Evolutionary conservation across 2,329 filamentous ascomycete species (phyloP).

Genomic region (Aspergillus alliaceus): DNA sequence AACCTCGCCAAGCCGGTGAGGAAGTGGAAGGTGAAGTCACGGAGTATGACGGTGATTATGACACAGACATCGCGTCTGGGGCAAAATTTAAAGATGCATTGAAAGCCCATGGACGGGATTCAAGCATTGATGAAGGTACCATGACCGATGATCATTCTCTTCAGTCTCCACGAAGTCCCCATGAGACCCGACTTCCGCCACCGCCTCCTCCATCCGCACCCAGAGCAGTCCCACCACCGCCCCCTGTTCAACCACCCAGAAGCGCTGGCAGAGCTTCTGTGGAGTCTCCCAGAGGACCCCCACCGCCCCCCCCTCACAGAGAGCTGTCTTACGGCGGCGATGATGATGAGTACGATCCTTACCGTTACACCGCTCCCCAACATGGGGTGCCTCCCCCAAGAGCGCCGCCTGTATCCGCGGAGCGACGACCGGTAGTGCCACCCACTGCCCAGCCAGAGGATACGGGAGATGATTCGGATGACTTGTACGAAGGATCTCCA

Average conservation of each 20-base stretch:
- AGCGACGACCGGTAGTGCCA: conserved; percentile 18
- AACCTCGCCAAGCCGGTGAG: conserved; percentile 51
- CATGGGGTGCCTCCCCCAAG: conserved; percentile 29
- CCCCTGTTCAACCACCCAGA: conserved; percentile 61
- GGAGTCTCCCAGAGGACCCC: conserved; percentile 33
- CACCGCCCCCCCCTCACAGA: conserved; percentile 43
- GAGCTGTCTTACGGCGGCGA: conserved; percentile 52
- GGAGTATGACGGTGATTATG: conserved; percentile 96
- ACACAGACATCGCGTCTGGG: conserved; percentile 93
- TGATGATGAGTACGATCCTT: conserved; percentile 54
- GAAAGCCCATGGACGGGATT: conserved; percentile 75
- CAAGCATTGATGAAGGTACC: conserved; percentile 70
- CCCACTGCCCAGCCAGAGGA: conserved; percentile 26
- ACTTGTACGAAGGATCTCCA: conserved; percentile 48
- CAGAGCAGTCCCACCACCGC: conserved; percentile 63
- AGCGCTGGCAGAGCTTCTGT: conserved; percentile 35
- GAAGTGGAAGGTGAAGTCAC: conserved; percentile 78
- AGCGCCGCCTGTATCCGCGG: conserved; percentile 22
- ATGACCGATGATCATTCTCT: conserved; percentile 55
- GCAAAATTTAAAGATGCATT: conserved; percentile 92
- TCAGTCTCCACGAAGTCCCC: conserved; percentile 46
- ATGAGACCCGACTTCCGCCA: conserved; percentile 41
- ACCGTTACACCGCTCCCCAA: conserved; percentile 49
- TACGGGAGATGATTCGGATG: conserved; percentile 42
- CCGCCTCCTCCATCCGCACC: conserved; percentile 60